A percentile compares a stretch with the other conserved stretches of the same genome.
Conservation (phyloP, 495 filamentous ascomycete species). For the Hyaloscypha finlandica region DNA sequence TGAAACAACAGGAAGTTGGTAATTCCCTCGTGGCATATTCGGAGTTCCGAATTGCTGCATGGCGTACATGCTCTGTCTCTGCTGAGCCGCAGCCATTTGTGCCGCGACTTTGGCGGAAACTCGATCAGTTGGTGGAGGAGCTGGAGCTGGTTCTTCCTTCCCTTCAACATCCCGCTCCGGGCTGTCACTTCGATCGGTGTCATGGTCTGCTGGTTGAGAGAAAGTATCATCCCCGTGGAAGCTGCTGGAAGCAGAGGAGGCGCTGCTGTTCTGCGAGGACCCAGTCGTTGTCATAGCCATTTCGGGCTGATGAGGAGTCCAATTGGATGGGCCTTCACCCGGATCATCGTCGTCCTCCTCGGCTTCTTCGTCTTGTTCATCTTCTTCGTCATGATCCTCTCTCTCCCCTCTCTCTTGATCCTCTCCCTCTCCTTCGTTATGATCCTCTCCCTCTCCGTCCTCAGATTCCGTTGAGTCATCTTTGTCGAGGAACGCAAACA, state of each 20-base stretch:
- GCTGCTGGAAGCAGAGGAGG: slow-evolving; percentile 40
- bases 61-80: slow-evolving; percentile 26
- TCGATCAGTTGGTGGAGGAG: slow-evolving; percentile 15
- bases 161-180: slow-evolving; percentile 41
- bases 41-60: slow-evolving; percentile 30
- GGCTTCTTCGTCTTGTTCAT: slow-evolving; percentile 9
- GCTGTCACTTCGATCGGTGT: slow-evolving; percentile 49
- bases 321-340: background rate
- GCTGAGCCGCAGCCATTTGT: slow-evolving; percentile 32
- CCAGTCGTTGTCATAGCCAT: background rate
- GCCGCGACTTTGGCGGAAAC: slow-evolving; percentile 31
- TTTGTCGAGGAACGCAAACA: slow-evolving; percentile 29
- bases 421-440: background rate
- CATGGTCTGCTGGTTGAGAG: slow-evolving; percentile 36
- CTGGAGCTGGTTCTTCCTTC: slow-evolving; percentile 18
- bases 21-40: slow-evolving; percentile 20
- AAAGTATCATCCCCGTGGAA: slow-evolving; percentile 37
- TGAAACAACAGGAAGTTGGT: slow-evolving; percentile 15
- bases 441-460: slow-evolving; percentile 4
- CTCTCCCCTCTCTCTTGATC: slow-evolving; percentile 9
- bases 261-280: slow-evolving; percentile 18
- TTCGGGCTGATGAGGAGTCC: slow-evolving; percentile 2
- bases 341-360: slow-evolving; percentile 5
- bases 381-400: slow-evolving; percentile 10
- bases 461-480: slow-evolving; percentile 7